Evolutionary conservation across 768 basidiomycete genomes (phyloP).

Genomic region (Suillus discolor): DNA sequence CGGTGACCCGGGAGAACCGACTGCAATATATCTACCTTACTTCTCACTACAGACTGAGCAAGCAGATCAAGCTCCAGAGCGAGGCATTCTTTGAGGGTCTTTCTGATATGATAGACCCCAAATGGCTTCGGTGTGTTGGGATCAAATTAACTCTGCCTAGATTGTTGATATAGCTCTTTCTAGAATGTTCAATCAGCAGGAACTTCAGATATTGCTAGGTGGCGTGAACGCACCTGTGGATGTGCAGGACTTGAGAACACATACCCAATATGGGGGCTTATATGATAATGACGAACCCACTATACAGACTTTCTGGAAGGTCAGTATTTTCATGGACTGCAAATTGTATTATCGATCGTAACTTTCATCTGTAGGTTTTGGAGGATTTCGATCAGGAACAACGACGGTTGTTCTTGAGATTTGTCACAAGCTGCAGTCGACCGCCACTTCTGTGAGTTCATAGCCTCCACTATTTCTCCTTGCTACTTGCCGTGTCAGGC

Average conservation of each 20-base stretch:
- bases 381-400: constrained; percentile 81
- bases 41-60: constrained; percentile 85
- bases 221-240: constrained; percentile 87
- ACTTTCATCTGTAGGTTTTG: constrained; percentile 58
- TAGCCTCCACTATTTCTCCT: neutral
- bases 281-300: constrained; percentile 73
- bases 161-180: constrained; percentile 14
- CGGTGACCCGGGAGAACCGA: constrained; percentile 88
- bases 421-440: constrained; percentile 91
- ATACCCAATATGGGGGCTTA: constrained; percentile 84
- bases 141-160: neutral
- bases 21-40: constrained; percentile 89
- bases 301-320: constrained; percentile 84
- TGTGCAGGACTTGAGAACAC: constrained; percentile 71
- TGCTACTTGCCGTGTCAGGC: neutral
- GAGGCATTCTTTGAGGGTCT: constrained; percentile 91
- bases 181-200: constrained; percentile 98
- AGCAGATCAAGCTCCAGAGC: constrained; percentile 84
- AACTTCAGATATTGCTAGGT: constrained; percentile 89
- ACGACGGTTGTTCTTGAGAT: constrained; percentile 74
- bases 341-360: constrained; percentile 2
- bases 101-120: constrained; percentile 87
- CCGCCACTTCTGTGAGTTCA: constrained; percentile 78
- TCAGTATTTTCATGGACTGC: constrained; percentile 24
- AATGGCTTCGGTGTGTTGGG: constrained; percentile 70